phyloP scores from a whole-genome alignment of 2,329 filamentous ascomycete genomes.

The Paecilomyces niveus region DNA sequence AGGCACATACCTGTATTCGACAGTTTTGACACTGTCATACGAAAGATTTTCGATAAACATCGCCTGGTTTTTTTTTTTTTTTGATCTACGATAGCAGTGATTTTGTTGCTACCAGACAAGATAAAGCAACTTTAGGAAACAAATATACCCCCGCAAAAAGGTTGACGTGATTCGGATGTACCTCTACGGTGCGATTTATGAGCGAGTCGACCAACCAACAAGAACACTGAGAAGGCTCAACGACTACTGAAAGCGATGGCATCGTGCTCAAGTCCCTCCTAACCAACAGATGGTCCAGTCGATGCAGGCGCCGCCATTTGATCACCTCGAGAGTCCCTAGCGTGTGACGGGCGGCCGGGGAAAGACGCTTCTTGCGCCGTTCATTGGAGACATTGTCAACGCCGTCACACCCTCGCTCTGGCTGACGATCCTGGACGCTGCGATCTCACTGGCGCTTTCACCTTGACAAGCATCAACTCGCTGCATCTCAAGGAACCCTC shows the following conservation, averaged over 20 bases:
- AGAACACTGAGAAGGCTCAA: neutral
- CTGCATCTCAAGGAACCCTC: slow-evolving; percentile 22
- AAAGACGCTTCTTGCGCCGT: slow-evolving; percentile 3
- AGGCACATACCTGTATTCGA: no score
- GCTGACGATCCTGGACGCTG: slow-evolving; percentile 7
- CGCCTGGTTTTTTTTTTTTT: no score
- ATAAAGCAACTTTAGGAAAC: no score
- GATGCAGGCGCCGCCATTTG: neutral
- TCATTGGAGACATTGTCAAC: slow-evolving; percentile 8
- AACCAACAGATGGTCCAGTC: neutral
- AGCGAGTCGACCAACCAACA: neutral
- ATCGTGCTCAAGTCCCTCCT: neutral
- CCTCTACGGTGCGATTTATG: neutral
- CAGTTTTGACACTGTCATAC: no score
- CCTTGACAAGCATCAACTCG: slow-evolving; percentile 25
- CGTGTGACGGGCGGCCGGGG: slow-evolving; percentile 9
- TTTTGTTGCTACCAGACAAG: no score
- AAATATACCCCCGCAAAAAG: no score
- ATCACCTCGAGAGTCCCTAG: neutral
- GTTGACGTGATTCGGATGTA: no score
- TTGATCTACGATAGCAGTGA: no score
- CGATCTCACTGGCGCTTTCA: slow-evolving; percentile 26
- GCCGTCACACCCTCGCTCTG: slow-evolving; percentile 8
- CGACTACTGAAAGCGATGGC: neutral
- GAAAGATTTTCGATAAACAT: no score